Conservation (phyloP, 495 filamentous ascomycete genomes). For the Pseudevernia furfuracea region DNA sequence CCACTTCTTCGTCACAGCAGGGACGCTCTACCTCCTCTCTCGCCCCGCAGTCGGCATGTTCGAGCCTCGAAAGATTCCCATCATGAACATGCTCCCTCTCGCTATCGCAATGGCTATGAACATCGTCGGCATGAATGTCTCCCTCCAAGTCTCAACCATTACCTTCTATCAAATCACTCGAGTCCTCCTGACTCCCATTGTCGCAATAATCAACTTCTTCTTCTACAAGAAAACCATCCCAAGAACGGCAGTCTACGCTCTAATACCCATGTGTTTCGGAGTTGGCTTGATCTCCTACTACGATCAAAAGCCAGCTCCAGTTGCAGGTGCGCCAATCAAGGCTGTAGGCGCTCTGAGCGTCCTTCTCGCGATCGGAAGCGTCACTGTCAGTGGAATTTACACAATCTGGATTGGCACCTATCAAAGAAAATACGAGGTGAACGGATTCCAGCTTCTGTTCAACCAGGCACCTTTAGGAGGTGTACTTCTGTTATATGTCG, state of each 20-base stretch:
- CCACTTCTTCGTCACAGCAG: slow-evolving; percentile 64
- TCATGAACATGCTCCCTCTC: slow-evolving; percentile 56
- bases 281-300: slow-evolving; percentile 67
- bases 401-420: slow-evolving; percentile 62
- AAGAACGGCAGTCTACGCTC: slow-evolving; percentile 33
- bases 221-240: slow-evolving; percentile 57
- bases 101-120: slow-evolving; percentile 58
- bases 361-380: slow-evolving; percentile 56
- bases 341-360: slow-evolving; percentile 50
- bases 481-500: slow-evolving; percentile 55
- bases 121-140: slow-evolving; percentile 68
- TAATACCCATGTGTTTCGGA: slow-evolving; percentile 59
- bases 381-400: slow-evolving; percentile 59
- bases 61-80: slow-evolving; percentile 44
- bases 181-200: slow-evolving; percentile 61
- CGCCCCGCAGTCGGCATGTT: slow-evolving; percentile 56
- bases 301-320: slow-evolving; percentile 49
- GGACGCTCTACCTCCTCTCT: slow-evolving; percentile 58
- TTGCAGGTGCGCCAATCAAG: slow-evolving; percentile 37
- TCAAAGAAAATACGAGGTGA: slow-evolving; percentile 58
- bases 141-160: slow-evolving; percentile 61
- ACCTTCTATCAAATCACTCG: slow-evolving; percentile 71
- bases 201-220: slow-evolving; percentile 58
- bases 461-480: slow-evolving; percentile 63
- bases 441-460: slow-evolving; percentile 63